Evolutionary conservation across 805 yeast genomes (phyloP).

Genomic region (Saturnispora besseyi): DNA sequence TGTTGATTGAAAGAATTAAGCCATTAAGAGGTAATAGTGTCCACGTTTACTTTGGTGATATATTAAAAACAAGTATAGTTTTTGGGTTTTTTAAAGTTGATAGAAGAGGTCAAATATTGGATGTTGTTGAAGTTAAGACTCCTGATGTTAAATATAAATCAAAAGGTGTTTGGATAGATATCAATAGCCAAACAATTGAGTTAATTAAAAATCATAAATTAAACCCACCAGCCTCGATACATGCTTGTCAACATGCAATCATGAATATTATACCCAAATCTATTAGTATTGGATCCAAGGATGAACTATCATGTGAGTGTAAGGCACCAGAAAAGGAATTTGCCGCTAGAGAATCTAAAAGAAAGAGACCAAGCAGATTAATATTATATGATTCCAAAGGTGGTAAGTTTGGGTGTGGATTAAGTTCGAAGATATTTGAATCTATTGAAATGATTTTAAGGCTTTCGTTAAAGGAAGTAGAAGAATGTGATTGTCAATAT

Average conservation of each 20-base stretch:
- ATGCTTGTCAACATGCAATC: slow-evolving; percentile 89
- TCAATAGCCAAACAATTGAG: slow-evolving; percentile 58
- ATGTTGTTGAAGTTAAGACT: slow-evolving; percentile 84
- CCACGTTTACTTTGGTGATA: slow-evolving; percentile 69
- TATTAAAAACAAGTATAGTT: slow-evolving; percentile 64
- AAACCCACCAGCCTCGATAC: slow-evolving; percentile 85
- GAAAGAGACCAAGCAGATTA: slow-evolving; percentile 81
- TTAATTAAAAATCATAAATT: slow-evolving; percentile 47
- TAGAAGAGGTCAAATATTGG: slow-evolving; percentile 67
- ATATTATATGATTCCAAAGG: slow-evolving; percentile 80
- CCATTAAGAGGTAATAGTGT: slow-evolving; percentile 41
- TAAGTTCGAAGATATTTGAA: slow-evolving; percentile 72
- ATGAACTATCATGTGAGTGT: slow-evolving; percentile 86
- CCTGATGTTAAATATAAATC: slow-evolving; percentile 68
- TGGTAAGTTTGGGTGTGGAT: slow-evolving; percentile 71
- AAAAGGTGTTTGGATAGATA: slow-evolving; percentile 88
- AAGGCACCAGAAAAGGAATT: slow-evolving; percentile 97
- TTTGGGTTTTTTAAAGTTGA: slow-evolving; percentile 92
- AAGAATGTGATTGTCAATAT: slow-evolving; percentile 53
- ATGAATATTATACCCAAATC: slow-evolving; percentile 70
- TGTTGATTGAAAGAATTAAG: slow-evolving; percentile 55
- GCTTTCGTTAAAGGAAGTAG: slow-evolving; percentile 49
- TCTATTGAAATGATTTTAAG: slow-evolving; percentile 58
- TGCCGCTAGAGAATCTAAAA: slow-evolving; percentile 57
- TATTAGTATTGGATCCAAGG: slow-evolving; percentile 54